Conservation (phyloP, 2,329 filamentous ascomycete species). For the Penicillium italicum region DNA sequence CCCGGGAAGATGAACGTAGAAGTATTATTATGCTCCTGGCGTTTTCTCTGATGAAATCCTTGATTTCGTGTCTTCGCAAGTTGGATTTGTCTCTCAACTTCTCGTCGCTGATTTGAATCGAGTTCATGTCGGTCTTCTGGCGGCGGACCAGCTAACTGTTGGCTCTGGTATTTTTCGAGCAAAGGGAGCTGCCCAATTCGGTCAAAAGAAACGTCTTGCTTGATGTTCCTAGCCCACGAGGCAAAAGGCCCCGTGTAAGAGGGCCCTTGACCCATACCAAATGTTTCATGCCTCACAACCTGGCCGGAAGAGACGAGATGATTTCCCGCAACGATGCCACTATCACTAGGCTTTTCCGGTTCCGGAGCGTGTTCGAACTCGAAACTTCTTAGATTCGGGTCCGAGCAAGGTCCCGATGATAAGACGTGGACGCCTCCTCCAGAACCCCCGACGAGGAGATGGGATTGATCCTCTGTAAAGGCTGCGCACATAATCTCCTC, state of each 20-base stretch:
- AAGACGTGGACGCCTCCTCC: conserved; percentile 54
- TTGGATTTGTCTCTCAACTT: conserved; percentile 24
- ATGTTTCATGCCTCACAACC: conserved; percentile 35
- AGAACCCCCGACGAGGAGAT: conserved; percentile 57
- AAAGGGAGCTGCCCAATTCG: conserved; percentile 26
- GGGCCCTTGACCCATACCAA: conserved; percentile 41
- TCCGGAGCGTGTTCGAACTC: conserved; percentile 26
- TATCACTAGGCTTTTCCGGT: background rate
- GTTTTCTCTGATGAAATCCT: conserved; percentile 17
- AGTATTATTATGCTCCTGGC: background rate
- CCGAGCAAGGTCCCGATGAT: conserved; percentile 31
- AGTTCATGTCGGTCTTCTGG: conserved; percentile 21
- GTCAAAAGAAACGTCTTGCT: conserved; percentile 17
- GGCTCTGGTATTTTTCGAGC: conserved; percentile 23
- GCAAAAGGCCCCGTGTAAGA: conserved; percentile 42
- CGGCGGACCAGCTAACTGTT: conserved; percentile 32
- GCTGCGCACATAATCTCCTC: conserved; percentile 57
- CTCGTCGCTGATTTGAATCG: conserved; percentile 12
- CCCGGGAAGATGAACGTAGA: background rate
- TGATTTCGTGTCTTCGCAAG: conserved; percentile 31
- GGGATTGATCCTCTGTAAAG: conserved; percentile 54
- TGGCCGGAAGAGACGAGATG: conserved; percentile 34
- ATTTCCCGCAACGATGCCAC: conserved; percentile 22
- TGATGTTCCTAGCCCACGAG: conserved; percentile 35
- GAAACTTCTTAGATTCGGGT: conserved; percentile 22